Conservation (phyloP, 305 asterid species). For the Fraxinus greggii region DNA sequence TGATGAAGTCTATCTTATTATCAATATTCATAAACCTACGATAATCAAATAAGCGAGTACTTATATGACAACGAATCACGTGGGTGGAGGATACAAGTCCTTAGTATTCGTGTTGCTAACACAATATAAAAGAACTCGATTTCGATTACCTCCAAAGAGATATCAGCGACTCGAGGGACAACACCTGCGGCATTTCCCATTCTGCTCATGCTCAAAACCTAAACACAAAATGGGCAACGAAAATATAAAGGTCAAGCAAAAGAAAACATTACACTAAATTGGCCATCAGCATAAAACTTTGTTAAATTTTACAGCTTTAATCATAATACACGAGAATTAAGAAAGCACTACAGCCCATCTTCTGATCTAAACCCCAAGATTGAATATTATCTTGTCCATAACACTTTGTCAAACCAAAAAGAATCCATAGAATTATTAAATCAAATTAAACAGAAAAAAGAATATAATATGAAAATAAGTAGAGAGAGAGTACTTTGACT, state of each 20-base stretch:
- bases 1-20: neutral
- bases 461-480: neutral
- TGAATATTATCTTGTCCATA: slow-evolving; percentile 23
- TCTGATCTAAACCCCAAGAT: slow-evolving; percentile 19
- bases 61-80: neutral
- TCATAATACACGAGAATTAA: neutral
- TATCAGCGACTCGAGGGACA: slow-evolving; percentile 65
- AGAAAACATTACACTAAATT: neutral
- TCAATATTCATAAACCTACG: neutral
- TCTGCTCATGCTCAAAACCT: slow-evolving; percentile 95
- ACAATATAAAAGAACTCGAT: neutral
- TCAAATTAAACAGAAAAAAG: neutral
- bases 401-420: slow-evolving; percentile 40
- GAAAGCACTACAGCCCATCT: slow-evolving; percentile 19
- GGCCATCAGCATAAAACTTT: neutral
- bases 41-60: neutral
- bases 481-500: slow-evolving; percentile 65
- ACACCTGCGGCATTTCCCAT: slow-evolving; percentile 85
- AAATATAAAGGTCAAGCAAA: neutral
- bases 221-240: slow-evolving; percentile 3
- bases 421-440: slow-evolving; percentile 32
- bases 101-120: neutral
- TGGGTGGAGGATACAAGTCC: neutral
- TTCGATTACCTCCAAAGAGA: slow-evolving; percentile 61
- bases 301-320: neutral